Base-by-base conservation (phyloP, 1,139 yeast genomes). In the Suhomyces choctaworum region DNA sequence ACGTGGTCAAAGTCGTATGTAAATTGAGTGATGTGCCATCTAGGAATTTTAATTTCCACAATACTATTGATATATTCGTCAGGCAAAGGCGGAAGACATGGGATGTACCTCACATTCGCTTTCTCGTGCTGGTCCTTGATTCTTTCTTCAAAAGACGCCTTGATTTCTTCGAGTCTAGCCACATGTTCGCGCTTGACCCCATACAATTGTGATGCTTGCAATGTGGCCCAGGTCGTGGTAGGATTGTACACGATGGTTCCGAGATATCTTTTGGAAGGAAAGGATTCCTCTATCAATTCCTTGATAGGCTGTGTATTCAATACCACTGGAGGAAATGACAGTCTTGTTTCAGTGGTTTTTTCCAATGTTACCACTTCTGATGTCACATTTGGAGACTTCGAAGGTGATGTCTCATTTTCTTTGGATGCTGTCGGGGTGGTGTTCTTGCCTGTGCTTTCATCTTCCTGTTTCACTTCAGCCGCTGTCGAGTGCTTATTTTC, bases 161-260 rank as follows among this genome's bases (percentile, higher is more conserved):
- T 58, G 21, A 64, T 48, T 27, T 66, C 65, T 28, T 52, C 51
- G 17, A 66, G 61, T 26, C 59, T 53, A 23, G 52, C 58, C 25
- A 47, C 51, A 40, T 67, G 67, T 34, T 64, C 69, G 11, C 56
- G 60, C 37, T 57, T 63, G 36, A 66, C 48, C 5, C 74, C 74
- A 25, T 57, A 57, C 29, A 70, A 55, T 36, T 56, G 62, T 9
- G 56, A 51, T 2, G 62, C 57, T 39, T 73, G 78, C 11, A 67
- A 45, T 0, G 67, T 59, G 17, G 54, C 61, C 71, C 72, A 70
- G 0, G 78, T 73, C 2, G 78, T 73, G 9, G 73, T 65, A 1
- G 84, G 80, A 26, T 66, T 68, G 54, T 86, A 86, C 0, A 82
- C 60, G 3, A 84, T 57, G 1, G 81, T 69, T 0, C 92, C 92